Evolutionary conservation across 768 basidiomycete species (phyloP).

Genomic region (Chalciporus piperatus): DNA sequence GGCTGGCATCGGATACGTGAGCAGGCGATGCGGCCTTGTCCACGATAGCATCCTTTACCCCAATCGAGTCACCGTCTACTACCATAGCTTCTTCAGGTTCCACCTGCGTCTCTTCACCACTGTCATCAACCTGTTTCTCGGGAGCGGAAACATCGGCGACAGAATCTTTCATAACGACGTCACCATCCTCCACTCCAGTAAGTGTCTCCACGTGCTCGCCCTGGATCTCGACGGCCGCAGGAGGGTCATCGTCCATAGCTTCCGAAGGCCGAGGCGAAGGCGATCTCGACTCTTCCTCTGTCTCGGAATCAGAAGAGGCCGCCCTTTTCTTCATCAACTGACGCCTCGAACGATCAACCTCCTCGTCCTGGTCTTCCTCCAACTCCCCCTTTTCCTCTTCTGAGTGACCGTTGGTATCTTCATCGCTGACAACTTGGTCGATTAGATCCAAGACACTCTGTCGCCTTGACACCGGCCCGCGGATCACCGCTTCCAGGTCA

Average conservation of each 20-base stretch:
- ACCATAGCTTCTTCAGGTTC: slow-evolving; percentile 20
- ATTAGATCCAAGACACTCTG: slow-evolving; percentile 25
- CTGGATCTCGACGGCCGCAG: slow-evolving; percentile 29
- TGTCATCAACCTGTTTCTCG: slow-evolving; percentile 3
- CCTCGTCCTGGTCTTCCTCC: slow-evolving; percentile 39
- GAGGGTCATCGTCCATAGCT: slow-evolving; percentile 26
- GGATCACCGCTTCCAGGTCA: slow-evolving; percentile 42
- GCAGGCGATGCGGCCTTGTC: not conserved
- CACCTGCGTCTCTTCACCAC: slow-evolving; percentile 19
- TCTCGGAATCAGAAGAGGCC: slow-evolving; percentile 32
- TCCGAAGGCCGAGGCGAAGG: slow-evolving; percentile 14
- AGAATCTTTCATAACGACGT: slow-evolving; percentile 10
- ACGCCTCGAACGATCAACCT: slow-evolving; percentile 32
- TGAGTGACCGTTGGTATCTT: slow-evolving; percentile 36
- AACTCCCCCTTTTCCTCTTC: slow-evolving; percentile 42
- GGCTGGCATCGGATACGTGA: not conserved
- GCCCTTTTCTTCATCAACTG: slow-evolving; percentile 32
- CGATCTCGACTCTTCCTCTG: slow-evolving; percentile 27
- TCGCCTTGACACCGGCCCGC: slow-evolving; percentile 34
- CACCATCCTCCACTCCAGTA: not conserved
- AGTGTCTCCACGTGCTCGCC: not conserved
- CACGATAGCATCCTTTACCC: not conserved
- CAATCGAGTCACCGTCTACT: slow-evolving; percentile 5
- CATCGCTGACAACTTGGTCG: slow-evolving; percentile 27
- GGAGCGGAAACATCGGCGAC: not conserved